phyloP scores from a whole-genome alignment of 2,329 filamentous ascomycete species.

The Aotearoamyces nothofagi region DNA sequence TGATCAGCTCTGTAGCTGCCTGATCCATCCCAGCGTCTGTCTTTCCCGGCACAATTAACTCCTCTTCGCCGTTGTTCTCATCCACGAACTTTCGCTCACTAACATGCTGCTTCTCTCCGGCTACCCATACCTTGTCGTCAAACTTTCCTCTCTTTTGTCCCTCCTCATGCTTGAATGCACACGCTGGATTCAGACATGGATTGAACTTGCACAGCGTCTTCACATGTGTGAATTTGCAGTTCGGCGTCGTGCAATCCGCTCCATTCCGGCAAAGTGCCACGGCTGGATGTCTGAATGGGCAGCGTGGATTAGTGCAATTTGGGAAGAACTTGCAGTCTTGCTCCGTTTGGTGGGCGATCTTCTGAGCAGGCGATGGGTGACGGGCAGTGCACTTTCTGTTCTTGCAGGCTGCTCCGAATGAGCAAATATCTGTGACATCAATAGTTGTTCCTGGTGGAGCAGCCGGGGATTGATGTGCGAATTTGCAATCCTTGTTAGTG shows the following conservation, averaged over 20 bases:
- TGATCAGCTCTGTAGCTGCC: conserved; percentile 10
- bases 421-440: conserved; percentile 68
- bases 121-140: conserved; percentile 83
- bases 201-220: conserved; percentile 78
- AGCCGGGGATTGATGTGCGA: conserved; percentile 86
- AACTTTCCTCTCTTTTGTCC: conserved; percentile 74
- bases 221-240: conserved; percentile 83
- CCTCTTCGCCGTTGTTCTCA: conserved; percentile 50
- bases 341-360: conserved; percentile 62
- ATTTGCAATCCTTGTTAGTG: conserved; percentile 79
- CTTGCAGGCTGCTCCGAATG: conserved; percentile 82
- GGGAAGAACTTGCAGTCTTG: conserved; percentile 85
- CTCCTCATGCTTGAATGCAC: conserved; percentile 78
- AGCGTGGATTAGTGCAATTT: conserved; percentile 77
- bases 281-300: conserved; percentile 76
- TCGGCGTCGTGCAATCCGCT: conserved; percentile 63
- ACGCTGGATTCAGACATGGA: conserved; percentile 80
- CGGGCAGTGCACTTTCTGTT: conserved; percentile 87
- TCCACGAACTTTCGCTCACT: conserved; percentile 83
- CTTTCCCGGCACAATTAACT: conserved; percentile 16
- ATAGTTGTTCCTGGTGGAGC: conserved; percentile 64
- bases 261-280: conserved; percentile 87
- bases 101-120: conserved; percentile 50
- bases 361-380: conserved; percentile 81
- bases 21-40: conserved; percentile 3